Base-by-base conservation (phyloP, 129 eudicot genomes). In the Apium graveolens region DNA sequence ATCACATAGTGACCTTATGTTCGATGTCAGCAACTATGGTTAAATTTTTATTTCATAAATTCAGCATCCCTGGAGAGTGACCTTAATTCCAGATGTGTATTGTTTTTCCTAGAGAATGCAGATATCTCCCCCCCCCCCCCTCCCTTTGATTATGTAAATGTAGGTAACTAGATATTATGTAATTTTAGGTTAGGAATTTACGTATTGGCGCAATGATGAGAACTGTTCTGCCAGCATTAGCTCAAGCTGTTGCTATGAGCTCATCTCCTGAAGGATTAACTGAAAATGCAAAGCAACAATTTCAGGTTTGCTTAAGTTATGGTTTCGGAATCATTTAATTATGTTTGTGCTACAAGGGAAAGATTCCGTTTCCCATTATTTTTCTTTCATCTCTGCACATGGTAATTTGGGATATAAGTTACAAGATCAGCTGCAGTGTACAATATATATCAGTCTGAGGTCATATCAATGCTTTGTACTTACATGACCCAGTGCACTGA, bases 161-260 rank as follows among this genome's bases (percentile, higher is more conserved):
- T 39, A 24, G 60, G n/a, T 53, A 43, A 34, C 65, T 74, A 29
- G 37, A 66, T 81, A 78, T 60, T 76, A 41, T 75, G 27, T 81
- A 42, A 75, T 57, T 81, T 31, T 83, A 95, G 99, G 99, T 95
- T 29, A 90, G 96, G 86, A 95, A 95, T 86, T 81, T 95, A 84
- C 88, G 99, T 39, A 92, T 95, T 83, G 99, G 99, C 66, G 99
- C 97, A 77, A 95, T 95, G 99, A 92, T 92, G 95, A 90, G 91
- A 89, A 92, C 97, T 45, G 85, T 95, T 85, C 82, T 95, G 76
- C 97, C 99, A 68, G 96, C 97, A 65, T 83, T 95, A 89, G 96
- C 99, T 82, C 99, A 95, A 60, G 99, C 99, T 49, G 84, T 95
- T 65, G 95, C 83, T 44, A 80, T 92, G 88, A 86, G 85, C 81